Percentiles rank a stretch among this genome's conserved stretches.
These are phyloP conservation scores for Moricandia moricandioides DNA, from an alignment of 345 rosid genomes.

Conservation along the genomic window DNA sequence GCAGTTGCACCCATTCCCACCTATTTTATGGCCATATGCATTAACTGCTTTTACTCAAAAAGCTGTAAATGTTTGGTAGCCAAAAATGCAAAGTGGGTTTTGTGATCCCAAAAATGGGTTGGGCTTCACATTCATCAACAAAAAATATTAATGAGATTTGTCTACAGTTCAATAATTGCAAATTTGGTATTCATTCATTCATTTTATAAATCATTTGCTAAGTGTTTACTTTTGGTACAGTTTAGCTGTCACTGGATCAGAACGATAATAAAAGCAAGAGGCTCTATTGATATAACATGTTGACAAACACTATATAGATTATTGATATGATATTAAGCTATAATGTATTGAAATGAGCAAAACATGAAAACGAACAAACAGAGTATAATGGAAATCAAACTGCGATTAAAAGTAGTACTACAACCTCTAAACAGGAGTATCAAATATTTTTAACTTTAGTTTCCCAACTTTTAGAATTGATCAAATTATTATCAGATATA, in stretches of 20 bases:
- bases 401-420: not conserved
- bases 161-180: not conserved
- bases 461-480: not conserved
- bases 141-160: not conserved
- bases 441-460: not conserved
- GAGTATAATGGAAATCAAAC: not conserved
- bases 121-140: slow-evolving; percentile 4
- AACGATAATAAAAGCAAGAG: not conserved
- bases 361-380: not conserved
- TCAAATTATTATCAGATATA: not conserved
- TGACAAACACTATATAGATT: not conserved
- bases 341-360: not conserved
- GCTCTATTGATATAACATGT: not conserved
- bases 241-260: slow-evolving; percentile 10
- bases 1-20: slow-evolving; percentile 28
- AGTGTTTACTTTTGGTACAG: slow-evolving; percentile 15
- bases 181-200: slow-evolving; percentile 18
- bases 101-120: slow-evolving; percentile 1
- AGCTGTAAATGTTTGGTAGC: slow-evolving; percentile 23
- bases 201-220: not conserved
- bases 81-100: not conserved
- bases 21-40: slow-evolving; percentile 14
- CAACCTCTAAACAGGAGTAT: not conserved
- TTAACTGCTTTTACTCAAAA: slow-evolving; percentile 22
- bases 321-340: not conserved